Percentiles rank a stretch among this genome's conserved stretches.
Evolutionary conservation across 352 stramenopile genomes (phyloP).

Genomic region (Pythium dissimile): DNA sequence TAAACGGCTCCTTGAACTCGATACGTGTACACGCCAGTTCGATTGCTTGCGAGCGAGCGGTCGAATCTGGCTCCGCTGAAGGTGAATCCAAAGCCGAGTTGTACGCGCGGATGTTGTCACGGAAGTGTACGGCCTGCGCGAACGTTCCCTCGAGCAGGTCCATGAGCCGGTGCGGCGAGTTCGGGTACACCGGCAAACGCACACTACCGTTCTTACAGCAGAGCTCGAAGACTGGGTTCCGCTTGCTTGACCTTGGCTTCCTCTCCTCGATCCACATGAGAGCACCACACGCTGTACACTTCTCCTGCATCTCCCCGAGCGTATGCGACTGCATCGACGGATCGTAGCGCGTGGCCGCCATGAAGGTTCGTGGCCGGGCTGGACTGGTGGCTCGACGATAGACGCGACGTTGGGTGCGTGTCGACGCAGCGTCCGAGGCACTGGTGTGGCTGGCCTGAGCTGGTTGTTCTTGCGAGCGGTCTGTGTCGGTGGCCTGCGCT

Average conservation of each 20-base stretch:
- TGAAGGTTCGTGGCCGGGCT: neutral
- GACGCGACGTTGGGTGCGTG: neutral
- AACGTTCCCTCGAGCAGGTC: neutral
- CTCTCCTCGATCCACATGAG: constrained; percentile 9
- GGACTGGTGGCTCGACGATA: neutral
- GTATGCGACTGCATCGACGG: neutral
- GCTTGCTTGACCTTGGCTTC: constrained; percentile 6
- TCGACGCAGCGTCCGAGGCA: neutral
- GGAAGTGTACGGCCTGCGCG: neutral
- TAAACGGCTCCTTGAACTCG: constrained; percentile 4
- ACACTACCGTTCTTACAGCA: constrained; percentile 5
- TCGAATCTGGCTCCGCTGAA: constrained; percentile 7
- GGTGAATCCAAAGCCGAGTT: constrained; percentile 15
- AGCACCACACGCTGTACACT: neutral
- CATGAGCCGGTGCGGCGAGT: neutral
- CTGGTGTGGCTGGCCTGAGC: neutral
- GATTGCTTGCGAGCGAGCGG: neutral
- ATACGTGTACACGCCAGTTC: constrained; percentile 8
- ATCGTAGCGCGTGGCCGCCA: neutral
- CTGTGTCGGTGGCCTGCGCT: too few relatives aligned
- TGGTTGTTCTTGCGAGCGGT: too few relatives aligned
- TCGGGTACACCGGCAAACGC: neutral
- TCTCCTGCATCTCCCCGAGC: neutral
- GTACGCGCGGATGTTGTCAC: constrained; percentile 1
- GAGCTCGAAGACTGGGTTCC: neutral